Conservation (phyloP, 129 eudicot species). For the Flaveria trinervia region DNA sequence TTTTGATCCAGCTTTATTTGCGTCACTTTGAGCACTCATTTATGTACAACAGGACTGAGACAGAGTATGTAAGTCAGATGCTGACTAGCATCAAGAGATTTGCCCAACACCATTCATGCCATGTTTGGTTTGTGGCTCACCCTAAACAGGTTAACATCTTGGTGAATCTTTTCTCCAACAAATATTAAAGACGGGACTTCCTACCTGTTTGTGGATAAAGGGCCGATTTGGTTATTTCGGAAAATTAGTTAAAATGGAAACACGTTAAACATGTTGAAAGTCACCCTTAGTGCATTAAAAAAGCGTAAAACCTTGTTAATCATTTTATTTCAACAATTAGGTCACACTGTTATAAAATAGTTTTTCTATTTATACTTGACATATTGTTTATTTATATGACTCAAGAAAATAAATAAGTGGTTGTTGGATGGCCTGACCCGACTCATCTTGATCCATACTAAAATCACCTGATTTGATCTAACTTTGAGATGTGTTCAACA, state of each 20-base stretch:
- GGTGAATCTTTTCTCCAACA: neutral
- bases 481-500: constrained; percentile 30
- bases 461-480: neutral
- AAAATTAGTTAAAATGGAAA: neutral
- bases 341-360: neutral
- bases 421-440: neutral
- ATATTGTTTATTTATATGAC: neutral
- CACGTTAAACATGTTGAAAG: too few species aligned
- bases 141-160: constrained; percentile 80
- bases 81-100: constrained; percentile 84
- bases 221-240: neutral
- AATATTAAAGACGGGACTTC: neutral
- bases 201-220: neutral
- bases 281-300: too few species aligned
- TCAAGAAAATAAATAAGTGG: neutral
- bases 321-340: neutral
- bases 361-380: neutral
- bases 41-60: constrained; percentile 76
- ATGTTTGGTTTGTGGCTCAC: constrained; percentile 99
- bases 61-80: constrained; percentile 97
- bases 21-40: neutral
- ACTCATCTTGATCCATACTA: neutral
- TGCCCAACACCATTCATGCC: constrained; percentile 97
- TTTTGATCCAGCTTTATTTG: neutral
- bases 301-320: too few species aligned